Percentiles rank a stretch among this genome's conserved stretches.
These are phyloP conservation scores for Gillenia trifoliata DNA, from an alignment of 306 rosid species.

Conservation along the genomic window DNA sequence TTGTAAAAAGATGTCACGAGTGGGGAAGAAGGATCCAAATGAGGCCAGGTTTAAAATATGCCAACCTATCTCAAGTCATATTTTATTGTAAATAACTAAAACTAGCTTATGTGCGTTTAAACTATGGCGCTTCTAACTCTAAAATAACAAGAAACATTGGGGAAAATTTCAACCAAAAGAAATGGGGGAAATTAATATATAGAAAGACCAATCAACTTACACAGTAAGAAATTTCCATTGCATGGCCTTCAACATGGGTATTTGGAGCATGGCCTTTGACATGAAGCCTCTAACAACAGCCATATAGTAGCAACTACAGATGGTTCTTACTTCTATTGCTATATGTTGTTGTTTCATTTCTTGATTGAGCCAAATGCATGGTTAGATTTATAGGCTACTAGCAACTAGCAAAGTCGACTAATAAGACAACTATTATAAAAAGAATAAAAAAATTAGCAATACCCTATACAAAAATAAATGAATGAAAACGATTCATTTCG, in stretches of 20 bases:
- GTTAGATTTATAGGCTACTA: neutral
- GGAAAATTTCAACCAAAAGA: neutral
- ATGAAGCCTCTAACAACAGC: slow-evolving; percentile 2
- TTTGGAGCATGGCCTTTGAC: neutral
- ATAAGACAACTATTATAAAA: neutral
- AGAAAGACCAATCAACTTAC: neutral
- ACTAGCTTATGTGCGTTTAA: neutral
- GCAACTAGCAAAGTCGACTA: neutral
- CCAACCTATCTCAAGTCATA: neutral
- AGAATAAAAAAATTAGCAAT: neutral
- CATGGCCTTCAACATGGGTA: neutral
- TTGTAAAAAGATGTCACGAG: too few species aligned
- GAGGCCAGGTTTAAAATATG: neutral
- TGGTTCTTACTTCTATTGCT: too few species aligned
- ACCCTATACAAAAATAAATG: too few species aligned
- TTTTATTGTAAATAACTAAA: neutral
- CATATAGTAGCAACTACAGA: neutral
- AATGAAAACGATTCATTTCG: too few species aligned
- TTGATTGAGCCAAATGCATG: neutral
- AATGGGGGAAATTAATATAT: neutral
- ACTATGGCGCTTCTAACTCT: neutral
- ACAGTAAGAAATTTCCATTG: neutral
- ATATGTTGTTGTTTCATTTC: neutral
- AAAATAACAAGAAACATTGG: neutral
- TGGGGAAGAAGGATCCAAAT: too few species aligned